phyloP scores from a whole-genome alignment of 176 grass and related monocot genomes.

The Rhynchospora pubera region DNA sequence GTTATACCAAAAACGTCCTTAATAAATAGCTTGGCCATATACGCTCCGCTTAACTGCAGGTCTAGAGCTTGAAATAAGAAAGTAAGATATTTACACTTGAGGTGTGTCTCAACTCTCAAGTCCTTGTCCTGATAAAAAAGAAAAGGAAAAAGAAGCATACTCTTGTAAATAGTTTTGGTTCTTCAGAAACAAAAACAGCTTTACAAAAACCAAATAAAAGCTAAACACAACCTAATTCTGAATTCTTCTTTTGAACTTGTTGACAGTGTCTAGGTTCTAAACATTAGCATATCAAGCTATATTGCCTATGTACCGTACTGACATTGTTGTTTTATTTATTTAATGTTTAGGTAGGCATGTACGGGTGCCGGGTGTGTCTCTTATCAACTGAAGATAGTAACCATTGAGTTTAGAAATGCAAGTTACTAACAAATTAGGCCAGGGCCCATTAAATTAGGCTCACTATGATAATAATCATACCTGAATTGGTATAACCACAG shows the following conservation, averaged over 20 bases:
- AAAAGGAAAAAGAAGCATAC: slow-evolving; percentile 27
- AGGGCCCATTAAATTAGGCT: not conserved
- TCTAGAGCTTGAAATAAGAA: not conserved
- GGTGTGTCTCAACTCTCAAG: slow-evolving; percentile 40
- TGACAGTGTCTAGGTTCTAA: not conserved
- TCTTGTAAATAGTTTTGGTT: no score
- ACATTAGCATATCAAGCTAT: not conserved
- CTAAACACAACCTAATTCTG: no score
- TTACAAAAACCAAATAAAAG: no score
- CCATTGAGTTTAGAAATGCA: not conserved
- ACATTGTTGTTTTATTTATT: not conserved
- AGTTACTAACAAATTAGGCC: not conserved
- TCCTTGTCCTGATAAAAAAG: slow-evolving; percentile 84
- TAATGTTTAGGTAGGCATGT: not conserved
- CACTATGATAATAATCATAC: slow-evolving; percentile 24
- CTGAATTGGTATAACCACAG: slow-evolving; percentile 91
- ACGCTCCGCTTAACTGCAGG: no score
- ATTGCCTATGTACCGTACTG: not conserved
- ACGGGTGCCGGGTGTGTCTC: not conserved
- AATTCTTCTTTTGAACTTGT: no score
- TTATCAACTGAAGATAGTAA: not conserved
- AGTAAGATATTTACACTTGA: not conserved
- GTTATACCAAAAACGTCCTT: no score
- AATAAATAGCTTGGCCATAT: no score
- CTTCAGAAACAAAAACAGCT: no score